These are phyloP conservation scores for Cercospora sesami DNA, from an alignment of 2,329 filamentous ascomycete species.

Conservation along the genomic window DNA sequence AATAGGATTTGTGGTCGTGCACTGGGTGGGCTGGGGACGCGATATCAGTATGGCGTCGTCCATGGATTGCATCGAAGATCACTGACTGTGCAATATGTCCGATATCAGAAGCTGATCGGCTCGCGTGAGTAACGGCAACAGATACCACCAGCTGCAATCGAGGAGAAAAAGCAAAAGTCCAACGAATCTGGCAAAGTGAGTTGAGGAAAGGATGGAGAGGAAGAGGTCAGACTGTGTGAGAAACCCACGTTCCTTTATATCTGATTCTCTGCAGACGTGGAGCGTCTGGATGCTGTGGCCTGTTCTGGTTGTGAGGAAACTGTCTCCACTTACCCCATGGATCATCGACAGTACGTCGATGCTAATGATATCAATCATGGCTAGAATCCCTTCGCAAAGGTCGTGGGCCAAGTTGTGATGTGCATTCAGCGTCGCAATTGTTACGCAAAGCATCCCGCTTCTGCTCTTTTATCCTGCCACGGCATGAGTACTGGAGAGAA, in stretches of 20 bases:
- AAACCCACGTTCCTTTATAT: neutral
- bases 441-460: neutral
- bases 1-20: neutral
- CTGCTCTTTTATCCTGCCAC: neutral
- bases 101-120: neutral
- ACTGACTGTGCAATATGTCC: neutral
- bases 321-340: slow-evolving; percentile 3
- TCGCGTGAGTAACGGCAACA: neutral
- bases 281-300: slow-evolving; percentile 21
- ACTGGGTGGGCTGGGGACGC: neutral
- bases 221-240: neutral
- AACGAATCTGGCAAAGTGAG: neutral
- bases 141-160: neutral
- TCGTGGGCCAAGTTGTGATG: neutral
- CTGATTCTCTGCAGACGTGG: neutral
- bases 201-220: neutral
- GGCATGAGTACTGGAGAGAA: neutral
- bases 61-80: neutral
- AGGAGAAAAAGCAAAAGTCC: neutral
- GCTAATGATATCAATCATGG: neutral
- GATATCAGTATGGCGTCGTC: neutral
- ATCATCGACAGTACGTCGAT: neutral
- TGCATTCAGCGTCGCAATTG: neutral
- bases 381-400: neutral
- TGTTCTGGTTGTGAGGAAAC: slow-evolving; percentile 3